A percentile compares a stretch with the other conserved stretches of the same genome.
Conservation (phyloP, 1,284 basidiomycete genomes). For the Peniophora sp. region DNA sequence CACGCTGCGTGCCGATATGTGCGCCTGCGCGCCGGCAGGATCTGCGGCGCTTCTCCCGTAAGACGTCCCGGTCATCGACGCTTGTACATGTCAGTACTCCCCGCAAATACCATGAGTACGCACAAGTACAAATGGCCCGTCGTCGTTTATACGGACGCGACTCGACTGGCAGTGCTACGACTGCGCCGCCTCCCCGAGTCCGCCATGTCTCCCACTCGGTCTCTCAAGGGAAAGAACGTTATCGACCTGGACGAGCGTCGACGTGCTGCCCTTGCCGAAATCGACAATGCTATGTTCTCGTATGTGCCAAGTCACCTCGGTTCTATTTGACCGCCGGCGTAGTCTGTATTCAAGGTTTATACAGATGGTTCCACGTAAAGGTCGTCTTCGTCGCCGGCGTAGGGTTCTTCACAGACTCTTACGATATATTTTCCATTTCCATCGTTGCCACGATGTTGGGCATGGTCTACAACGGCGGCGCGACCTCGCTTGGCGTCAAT, state of each 20-base stretch:
- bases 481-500: conserved; percentile 21
- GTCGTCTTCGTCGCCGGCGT: conserved; percentile 68
- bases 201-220: too few species aligned
- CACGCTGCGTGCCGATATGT: too few species aligned
- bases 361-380: conserved; percentile 54
- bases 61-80: too few species aligned
- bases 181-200: too few species aligned
- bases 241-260: conserved; percentile 28
- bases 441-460: conserved; percentile 72
- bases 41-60: too few species aligned
- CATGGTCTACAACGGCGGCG: conserved; percentile 53
- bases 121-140: too few species aligned
- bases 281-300: conserved; percentile 49
- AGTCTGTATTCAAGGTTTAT: not conserved
- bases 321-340: conserved; percentile 8
- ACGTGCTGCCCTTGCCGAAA: conserved; percentile 40
- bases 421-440: conserved; percentile 72
- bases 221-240: too few species aligned
- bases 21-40: too few species aligned
- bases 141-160: too few species aligned
- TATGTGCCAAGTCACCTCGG: conserved; percentile 26
- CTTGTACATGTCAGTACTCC: too few species aligned
- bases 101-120: too few species aligned
- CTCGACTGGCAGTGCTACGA: too few species aligned
- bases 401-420: conserved; percentile 80